Conservation (phyloP, 1,139 yeast genomes). For the Saccharomycopsis phalli region DNA sequence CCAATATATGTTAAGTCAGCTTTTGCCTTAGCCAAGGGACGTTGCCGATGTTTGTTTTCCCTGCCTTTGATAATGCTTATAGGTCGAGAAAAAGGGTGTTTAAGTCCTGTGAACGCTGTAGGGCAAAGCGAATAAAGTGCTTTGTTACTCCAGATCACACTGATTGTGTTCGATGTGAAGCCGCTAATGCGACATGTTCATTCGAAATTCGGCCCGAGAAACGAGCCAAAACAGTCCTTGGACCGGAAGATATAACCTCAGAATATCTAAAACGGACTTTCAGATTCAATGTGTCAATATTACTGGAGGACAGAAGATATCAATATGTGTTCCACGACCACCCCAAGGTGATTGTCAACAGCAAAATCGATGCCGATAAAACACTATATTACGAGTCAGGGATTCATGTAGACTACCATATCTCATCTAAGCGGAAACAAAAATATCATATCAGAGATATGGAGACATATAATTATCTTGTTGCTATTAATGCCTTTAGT, state of each 20-base stretch:
- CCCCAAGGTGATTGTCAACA: conserved; percentile 1
- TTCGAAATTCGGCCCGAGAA: neutral
- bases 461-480: conserved; percentile 1
- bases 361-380: neutral
- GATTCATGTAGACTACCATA: conserved; percentile 1
- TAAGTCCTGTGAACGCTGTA: neutral
- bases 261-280: neutral
- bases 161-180: neutral
- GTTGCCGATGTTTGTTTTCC: neutral
- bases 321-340: conserved; percentile 2
- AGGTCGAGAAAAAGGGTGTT: neutral
- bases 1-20: too few species aligned
- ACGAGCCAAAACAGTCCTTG: neutral
- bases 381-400: conserved; percentile 2
- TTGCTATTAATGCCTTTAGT: neutral
- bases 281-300: neutral
- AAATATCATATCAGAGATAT: neutral
- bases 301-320: neutral
- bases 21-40: too few species aligned
- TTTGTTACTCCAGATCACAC: neutral
- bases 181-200: neutral
- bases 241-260: neutral
- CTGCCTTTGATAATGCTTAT: neutral
- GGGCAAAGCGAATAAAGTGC: neutral
- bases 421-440: neutral